These are phyloP conservation scores for Colletotrichum incanum DNA, from an alignment of 2,329 filamentous ascomycete species.

Conservation along the genomic window DNA sequence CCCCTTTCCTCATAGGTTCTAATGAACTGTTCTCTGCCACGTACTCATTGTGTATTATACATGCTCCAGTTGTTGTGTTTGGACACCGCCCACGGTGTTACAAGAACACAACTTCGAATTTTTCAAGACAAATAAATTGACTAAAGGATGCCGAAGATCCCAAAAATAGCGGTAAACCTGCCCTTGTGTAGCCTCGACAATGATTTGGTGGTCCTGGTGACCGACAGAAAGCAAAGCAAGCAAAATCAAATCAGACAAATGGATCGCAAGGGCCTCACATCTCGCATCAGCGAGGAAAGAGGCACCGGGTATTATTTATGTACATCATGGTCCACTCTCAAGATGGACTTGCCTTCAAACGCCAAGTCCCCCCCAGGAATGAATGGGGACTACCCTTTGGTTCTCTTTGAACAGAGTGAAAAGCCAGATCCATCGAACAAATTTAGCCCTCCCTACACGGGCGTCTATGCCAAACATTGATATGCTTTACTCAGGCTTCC, in stretches of 20 bases:
- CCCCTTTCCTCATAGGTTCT: neutral
- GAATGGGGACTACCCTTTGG: slow-evolving; percentile 9
- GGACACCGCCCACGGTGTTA: neutral
- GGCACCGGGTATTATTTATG: slow-evolving; percentile 42
- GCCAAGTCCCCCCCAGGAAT: slow-evolving; percentile 11
- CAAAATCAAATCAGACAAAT: slow-evolving; percentile 16
- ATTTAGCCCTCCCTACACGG: neutral
- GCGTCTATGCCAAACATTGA: slow-evolving; percentile 9
- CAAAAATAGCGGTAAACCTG: neutral
- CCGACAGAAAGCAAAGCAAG: neutral
- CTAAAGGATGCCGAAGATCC: neutral
- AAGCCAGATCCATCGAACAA: neutral
- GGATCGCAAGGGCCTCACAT: slow-evolving; percentile 42
- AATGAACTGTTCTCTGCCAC: no score
- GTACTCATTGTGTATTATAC: neutral
- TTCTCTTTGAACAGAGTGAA: slow-evolving; percentile 12
- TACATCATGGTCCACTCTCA: slow-evolving; percentile 19
- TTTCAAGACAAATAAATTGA: no score
- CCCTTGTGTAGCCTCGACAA: neutral
- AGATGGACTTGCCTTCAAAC: slow-evolving; percentile 16
- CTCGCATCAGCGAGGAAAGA: slow-evolving; percentile 41
- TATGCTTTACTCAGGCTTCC: slow-evolving; percentile 7
- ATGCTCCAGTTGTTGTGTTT: neutral
- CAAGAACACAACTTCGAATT: neutral
- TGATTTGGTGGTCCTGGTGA: neutral